Percentiles rank a stretch among this genome's conserved stretches.
Conservation (phyloP, 2,329 filamentous ascomycete genomes). For the Scolecobasidium constrictum region DNA sequence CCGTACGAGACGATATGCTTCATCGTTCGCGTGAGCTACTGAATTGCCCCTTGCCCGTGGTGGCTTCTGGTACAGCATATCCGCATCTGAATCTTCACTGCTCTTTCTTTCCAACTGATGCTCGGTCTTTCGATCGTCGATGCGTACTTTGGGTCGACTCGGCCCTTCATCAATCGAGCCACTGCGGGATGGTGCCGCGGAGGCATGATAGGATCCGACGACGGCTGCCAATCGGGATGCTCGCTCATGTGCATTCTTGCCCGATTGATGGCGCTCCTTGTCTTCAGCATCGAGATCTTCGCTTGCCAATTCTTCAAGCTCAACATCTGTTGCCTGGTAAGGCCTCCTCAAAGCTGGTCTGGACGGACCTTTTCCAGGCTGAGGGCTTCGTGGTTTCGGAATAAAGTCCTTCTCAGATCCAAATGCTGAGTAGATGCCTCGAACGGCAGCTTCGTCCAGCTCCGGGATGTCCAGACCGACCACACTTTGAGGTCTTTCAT, state of each 20-base stretch:
- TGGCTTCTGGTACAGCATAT: background rate
- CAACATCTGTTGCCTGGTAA: slow-evolving; percentile 1
- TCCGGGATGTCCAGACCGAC: background rate
- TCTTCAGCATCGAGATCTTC: background rate
- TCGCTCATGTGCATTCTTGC: slow-evolving; percentile 6
- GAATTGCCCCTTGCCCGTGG: background rate
- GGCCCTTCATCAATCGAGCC: slow-evolving; percentile 1
- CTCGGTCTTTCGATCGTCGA: background rate
- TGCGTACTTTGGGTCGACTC: background rate
- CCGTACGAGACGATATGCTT: slow-evolving; percentile 5
- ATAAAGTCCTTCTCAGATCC: background rate
- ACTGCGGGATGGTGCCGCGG: slow-evolving; percentile 1
- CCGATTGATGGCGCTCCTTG: background rate
- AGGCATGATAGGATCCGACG: slow-evolving; percentile 7
- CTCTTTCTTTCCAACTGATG: background rate
- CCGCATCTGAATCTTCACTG: slow-evolving; percentile 4
- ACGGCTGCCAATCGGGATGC: slow-evolving; percentile 6
- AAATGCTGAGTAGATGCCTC: background rate
- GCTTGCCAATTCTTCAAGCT: background rate
- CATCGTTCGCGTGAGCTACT: background rate
- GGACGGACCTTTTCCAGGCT: background rate
- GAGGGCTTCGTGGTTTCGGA: background rate
- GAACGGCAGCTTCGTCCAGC: background rate
- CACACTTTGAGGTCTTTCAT: background rate
- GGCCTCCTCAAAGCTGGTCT: slow-evolving; percentile 6